A percentile compares a stretch with the other conserved stretches of the same genome.
Evolutionary conservation across 140 eudicot genomes (phyloP).

Genomic region (Anethum foeniculum): DNA sequence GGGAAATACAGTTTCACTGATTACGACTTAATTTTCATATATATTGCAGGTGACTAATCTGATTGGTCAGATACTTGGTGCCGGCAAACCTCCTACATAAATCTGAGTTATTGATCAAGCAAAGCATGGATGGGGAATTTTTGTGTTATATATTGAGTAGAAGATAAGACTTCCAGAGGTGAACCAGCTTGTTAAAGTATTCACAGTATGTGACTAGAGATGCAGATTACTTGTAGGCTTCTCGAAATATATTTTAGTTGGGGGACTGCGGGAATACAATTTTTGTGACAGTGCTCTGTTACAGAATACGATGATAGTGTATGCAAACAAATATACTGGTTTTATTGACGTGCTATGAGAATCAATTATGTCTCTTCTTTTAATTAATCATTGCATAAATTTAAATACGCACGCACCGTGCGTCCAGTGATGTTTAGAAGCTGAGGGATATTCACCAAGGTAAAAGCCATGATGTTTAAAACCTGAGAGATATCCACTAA

Average conservation of each 20-base stretch:
- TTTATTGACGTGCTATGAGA: background rate
- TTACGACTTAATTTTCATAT: constrained; percentile 7
- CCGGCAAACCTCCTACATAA: constrained; percentile 53
- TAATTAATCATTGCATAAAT: background rate
- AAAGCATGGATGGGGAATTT: background rate
- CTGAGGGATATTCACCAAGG: background rate
- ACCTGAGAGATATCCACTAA: too few relatives aligned
- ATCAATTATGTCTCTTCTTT: background rate
- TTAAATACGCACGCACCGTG: background rate
- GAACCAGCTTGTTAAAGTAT: background rate
- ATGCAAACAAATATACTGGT: background rate
- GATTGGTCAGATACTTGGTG: constrained; percentile 61
- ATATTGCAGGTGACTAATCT: constrained; percentile 64
- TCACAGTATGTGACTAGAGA: background rate
- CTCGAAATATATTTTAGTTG: background rate
- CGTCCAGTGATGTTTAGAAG: background rate
- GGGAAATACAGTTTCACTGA: background rate
- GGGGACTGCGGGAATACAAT: background rate
- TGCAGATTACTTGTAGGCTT: background rate
- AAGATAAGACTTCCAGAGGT: background rate
- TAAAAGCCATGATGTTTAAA: background rate
- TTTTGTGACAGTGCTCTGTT: background rate
- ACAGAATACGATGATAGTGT: background rate
- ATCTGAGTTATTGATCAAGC: constrained; percentile 7
- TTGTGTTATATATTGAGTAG: background rate